phyloP scores from a whole-genome alignment of 495 filamentous ascomycete genomes.

The Penicillium angulare region DNA sequence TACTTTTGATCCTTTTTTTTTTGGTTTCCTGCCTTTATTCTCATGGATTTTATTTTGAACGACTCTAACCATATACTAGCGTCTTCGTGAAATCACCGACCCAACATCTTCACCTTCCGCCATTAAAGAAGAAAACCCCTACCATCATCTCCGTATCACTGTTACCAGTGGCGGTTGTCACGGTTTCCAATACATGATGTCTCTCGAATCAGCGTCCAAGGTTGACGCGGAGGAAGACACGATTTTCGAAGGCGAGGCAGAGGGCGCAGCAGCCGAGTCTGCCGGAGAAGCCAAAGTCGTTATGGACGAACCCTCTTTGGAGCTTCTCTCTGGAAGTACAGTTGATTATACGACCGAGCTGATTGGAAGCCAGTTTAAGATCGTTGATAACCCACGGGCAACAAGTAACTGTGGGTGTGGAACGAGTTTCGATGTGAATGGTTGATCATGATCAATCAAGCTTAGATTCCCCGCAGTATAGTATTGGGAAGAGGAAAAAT shows the following conservation, averaged over 20 bases:
- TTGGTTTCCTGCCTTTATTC: not conserved
- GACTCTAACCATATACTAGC: conserved; percentile 39
- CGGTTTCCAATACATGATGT: conserved; percentile 97
- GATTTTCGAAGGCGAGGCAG: conserved; percentile 44
- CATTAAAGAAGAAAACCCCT: conserved; percentile 70
- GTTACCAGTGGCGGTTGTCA: conserved; percentile 94
- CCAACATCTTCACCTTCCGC: conserved; percentile 40
- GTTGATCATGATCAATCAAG: conserved; percentile 25
- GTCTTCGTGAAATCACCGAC: conserved; percentile 62
- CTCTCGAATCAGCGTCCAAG: conserved; percentile 60
- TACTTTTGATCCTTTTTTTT: conserved; percentile 22
- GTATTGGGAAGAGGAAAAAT: too few species aligned
- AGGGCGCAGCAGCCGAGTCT: conserved; percentile 28
- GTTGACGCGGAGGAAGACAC: conserved; percentile 76
- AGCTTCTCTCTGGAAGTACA: conserved; percentile 86
- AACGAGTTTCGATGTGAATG: conserved; percentile 93
- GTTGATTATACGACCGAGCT: conserved; percentile 95
- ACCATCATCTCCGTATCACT: conserved; percentile 81
- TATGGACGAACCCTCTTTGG: conserved; percentile 83
- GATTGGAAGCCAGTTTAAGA: conserved; percentile 97
- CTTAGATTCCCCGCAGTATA: too few species aligned
- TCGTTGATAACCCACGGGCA: conserved; percentile 86
- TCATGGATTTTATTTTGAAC: not conserved
- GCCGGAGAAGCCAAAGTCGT: conserved; percentile 73
- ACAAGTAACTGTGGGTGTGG: conserved; percentile 96